phyloP scores from a whole-genome alignment of 805 yeast genomes.

The Komagataella pastoris region DNA sequence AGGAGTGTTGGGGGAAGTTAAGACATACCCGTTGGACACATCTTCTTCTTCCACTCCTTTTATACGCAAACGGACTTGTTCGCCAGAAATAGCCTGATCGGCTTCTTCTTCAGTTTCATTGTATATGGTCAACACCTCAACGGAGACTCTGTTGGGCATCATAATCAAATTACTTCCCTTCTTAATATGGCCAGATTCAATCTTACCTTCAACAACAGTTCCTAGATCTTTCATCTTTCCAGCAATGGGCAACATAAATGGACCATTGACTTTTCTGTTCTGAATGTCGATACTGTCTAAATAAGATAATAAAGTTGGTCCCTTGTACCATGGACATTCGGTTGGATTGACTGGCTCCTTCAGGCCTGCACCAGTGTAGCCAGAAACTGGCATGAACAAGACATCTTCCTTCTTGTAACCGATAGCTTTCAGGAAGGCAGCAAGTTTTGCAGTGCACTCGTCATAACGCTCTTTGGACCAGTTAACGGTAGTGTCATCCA shows the following conservation, averaged over 20 bases:
- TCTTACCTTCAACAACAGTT: constrained; percentile 95
- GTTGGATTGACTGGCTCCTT: constrained; percentile 66
- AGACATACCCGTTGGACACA: constrained; percentile 79
- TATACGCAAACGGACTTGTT: constrained; percentile 86
- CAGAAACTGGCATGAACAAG: constrained; percentile 92
- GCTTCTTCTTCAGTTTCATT: constrained; percentile 96
- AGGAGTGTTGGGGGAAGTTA: constrained; percentile 77
- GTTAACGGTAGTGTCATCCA: constrained; percentile 94
- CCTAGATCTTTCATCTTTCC: constrained; percentile 96
- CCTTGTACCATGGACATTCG: constrained; percentile 86
- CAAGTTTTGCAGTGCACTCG: constrained; percentile 83
- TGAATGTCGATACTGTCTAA: constrained; percentile 72
- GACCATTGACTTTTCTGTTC: constrained; percentile 82
- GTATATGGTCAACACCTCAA: constrained; percentile 79
- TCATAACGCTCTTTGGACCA: constrained; percentile 96
- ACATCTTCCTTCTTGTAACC: constrained; percentile 88
- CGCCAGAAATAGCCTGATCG: constrained; percentile 85
- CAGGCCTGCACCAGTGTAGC: constrained; percentile 94
- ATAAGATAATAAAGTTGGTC: constrained; percentile 85
- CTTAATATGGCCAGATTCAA: constrained; percentile 88
- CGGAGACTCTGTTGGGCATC: constrained; percentile 83
- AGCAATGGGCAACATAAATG: constrained; percentile 93
- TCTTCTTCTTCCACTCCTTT: constrained; percentile 98
- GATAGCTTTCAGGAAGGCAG: constrained; percentile 66
- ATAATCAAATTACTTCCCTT: constrained; percentile 63